A percentile compares a stretch with the other conserved stretches of the same genome.
Conservation (phyloP, 2,329 filamentous ascomycete species). For the Ceratocystis papillata region DNA sequence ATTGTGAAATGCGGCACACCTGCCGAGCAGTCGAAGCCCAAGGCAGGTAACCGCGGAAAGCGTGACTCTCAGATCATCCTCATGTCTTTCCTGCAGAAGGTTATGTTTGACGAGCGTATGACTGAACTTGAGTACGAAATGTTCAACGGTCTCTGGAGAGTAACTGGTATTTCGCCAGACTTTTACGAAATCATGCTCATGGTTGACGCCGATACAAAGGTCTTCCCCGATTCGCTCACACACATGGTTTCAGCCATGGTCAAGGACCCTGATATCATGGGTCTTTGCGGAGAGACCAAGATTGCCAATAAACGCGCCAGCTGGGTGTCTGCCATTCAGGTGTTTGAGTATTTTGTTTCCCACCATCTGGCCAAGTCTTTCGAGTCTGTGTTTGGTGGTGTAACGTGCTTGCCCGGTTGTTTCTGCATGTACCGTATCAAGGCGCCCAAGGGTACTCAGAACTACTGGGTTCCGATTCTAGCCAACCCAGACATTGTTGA, state of each 20-base stretch:
- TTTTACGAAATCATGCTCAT: slow-evolving; percentile 97
- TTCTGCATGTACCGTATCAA: slow-evolving; percentile 99
- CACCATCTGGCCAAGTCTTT: slow-evolving; percentile 96
- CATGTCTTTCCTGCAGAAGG: slow-evolving; percentile 99
- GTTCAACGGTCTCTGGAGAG: slow-evolving; percentile 98
- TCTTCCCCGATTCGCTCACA: slow-evolving; percentile 94
- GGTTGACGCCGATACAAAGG: slow-evolving; percentile 98
- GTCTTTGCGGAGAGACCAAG: slow-evolving; percentile 96
- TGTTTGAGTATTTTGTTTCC: slow-evolving; percentile 99
- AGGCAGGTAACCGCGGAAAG: slow-evolving; percentile 96
- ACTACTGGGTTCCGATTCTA: slow-evolving; percentile 98
- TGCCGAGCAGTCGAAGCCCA: slow-evolving; percentile 66
- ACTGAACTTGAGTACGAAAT: slow-evolving; percentile 98
- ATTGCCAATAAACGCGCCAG: slow-evolving; percentile 94
- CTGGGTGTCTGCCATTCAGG: slow-evolving; percentile 97
- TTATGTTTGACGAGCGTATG: slow-evolving; percentile 99
- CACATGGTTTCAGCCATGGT: slow-evolving; percentile 99
- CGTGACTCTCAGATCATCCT: slow-evolving; percentile 97
- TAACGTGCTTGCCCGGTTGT: slow-evolving; percentile 94
- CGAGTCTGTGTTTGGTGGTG: slow-evolving; percentile 96
- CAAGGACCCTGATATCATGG: slow-evolving; percentile 98
- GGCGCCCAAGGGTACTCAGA: slow-evolving; percentile 92
- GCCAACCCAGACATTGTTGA: slow-evolving; percentile 98
- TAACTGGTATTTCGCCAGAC: slow-evolving; percentile 94
- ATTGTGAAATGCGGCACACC: slow-evolving; percentile 93